phyloP scores from a whole-genome alignment of 305 asterid species.

The Fraxinus angustifolia region DNA sequence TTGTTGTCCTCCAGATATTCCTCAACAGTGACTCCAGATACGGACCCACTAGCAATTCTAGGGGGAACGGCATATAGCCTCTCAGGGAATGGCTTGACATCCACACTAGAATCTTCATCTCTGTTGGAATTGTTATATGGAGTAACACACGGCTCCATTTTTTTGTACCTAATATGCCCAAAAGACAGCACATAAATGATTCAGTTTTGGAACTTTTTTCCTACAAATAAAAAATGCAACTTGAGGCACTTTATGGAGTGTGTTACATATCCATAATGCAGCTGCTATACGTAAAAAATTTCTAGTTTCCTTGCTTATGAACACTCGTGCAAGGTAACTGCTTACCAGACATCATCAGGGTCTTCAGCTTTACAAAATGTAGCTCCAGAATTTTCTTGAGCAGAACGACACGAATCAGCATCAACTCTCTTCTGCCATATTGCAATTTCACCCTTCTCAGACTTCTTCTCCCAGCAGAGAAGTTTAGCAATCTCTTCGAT shows the following conservation, averaged over 20 bases:
- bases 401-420: conserved; percentile 68
- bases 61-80: conserved; percentile 82
- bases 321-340: neutral
- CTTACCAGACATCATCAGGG: conserved; percentile 83
- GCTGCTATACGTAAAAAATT: neutral
- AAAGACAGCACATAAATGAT: neutral
- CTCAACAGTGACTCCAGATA: conserved; percentile 65
- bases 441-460: conserved; percentile 87
- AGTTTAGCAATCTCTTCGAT: conserved; percentile 83
- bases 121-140: conserved; percentile 39
- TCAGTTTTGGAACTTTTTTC: conserved; percentile 3
- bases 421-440: conserved; percentile 88
- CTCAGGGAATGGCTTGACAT: conserved; percentile 74
- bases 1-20: conserved; percentile 63
- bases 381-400: conserved; percentile 66
- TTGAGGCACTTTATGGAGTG: conserved; percentile 1
- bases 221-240: neutral
- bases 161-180: conserved; percentile 62
- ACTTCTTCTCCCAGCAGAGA: conserved; percentile 94
- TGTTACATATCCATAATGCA: neutral
- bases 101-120: conserved; percentile 30
- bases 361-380: conserved; percentile 58
- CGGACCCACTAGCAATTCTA: conserved; percentile 71
- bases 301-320: neutral
- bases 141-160: conserved; percentile 80